Conservation (phyloP, 768 basidiomycete species). For the Serendipita sp. region DNA sequence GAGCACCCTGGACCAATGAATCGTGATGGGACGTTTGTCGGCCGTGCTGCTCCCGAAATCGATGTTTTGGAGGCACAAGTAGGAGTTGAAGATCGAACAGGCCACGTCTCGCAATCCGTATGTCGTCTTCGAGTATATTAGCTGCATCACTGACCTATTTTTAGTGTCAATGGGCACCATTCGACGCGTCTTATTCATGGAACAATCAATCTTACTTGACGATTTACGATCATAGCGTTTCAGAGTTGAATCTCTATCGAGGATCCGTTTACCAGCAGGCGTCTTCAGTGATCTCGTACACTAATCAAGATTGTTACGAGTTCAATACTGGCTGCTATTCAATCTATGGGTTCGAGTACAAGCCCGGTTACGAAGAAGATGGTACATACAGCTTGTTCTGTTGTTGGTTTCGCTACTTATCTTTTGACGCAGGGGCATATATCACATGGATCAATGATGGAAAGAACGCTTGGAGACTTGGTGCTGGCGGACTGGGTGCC, state of each 20-base stretch:
- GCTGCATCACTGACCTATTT: conserved; percentile 28
- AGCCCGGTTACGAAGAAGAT: conserved; percentile 57
- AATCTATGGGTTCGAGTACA: conserved; percentile 71
- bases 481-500: conserved; percentile 43
- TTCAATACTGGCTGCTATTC: conserved; percentile 37
- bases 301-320: conserved; percentile 60
- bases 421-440: conserved; percentile 27
- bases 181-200: conserved; percentile 60
- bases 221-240: conserved; percentile 38
- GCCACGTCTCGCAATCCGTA: conserved; percentile 67
- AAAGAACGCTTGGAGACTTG: conserved; percentile 53
- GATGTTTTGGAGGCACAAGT: conserved; percentile 79
- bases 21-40: conserved; percentile 61
- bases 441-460: conserved; percentile 62
- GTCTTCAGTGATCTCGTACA: conserved; percentile 50
- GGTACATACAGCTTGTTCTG: conserved; percentile 21
- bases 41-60: conserved; percentile 76
- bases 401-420: too few relatives aligned
- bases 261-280: conserved; percentile 78
- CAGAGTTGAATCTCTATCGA: conserved; percentile 45
- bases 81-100: conserved; percentile 21
- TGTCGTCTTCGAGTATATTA: conserved; percentile 18
- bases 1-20: conserved; percentile 77
- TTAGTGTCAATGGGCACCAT: conserved; percentile 30
- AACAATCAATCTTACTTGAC: conserved; percentile 37